Base-by-base conservation (phyloP, 371 early-diverging fungal genomes). In the Entomophthora muscae region DNA sequence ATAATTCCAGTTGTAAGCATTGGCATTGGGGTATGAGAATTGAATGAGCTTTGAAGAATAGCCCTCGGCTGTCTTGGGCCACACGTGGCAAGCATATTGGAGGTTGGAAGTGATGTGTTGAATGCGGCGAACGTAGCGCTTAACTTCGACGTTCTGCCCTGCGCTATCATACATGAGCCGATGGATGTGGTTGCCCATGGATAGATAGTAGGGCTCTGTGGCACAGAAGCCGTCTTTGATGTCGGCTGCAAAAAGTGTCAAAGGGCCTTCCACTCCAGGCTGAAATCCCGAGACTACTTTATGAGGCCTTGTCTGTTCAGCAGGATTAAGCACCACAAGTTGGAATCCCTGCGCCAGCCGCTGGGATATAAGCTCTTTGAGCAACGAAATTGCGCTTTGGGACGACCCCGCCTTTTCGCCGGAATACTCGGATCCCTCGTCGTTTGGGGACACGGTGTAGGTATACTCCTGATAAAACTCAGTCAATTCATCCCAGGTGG, bases 341-440 rank as follows among this genome's bases (percentile, higher is more conserved):
- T 95, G 95, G 68, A 91, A 96, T 3, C 95, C 96, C 71, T 97
- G 95, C 13, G 90, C 82, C 52, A 97, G 71, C 27, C 98, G 78
- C 69, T 93, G 95, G 30, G 83, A 83, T 13, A 95, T 80, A 72
- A 97, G 77, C 72, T 94, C 93, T 22, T 81, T 79, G 57, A 95
- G 73, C 51, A 95, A 71, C 12, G 73, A 74, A 52, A 81, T 87
- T 1, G 83, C 81, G 64, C 74, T 78, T 3, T 33, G 23, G 3
- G 62, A 53, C 22, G 63, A 57, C 5, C 57, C 65, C 21, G 60
- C 57, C 29, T 70, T 67, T 52, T 28, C 57, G 1, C 53, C 63
- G 24, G 51, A 56, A 28, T 65, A 68, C 33, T 64, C 52, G 13
- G 53, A 62, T 2, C 42, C 58, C 58, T 83, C 84, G 21, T 88